Conservation (phyloP, 2,329 filamentous ascomycete genomes). For the Ceratocystis albifundus region DNA sequence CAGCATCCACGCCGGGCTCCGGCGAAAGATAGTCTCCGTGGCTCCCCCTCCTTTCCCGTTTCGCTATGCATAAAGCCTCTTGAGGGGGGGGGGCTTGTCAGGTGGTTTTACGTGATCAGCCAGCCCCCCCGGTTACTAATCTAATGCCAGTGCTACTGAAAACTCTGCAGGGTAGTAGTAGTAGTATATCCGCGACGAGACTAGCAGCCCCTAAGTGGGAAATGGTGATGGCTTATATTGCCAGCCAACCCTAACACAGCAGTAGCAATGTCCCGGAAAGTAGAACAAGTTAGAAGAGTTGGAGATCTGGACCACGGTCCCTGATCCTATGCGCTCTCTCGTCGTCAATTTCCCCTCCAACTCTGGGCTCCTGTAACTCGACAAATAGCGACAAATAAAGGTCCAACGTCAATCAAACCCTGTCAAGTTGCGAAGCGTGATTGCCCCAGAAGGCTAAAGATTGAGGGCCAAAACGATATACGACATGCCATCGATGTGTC, state of each 20-base stretch:
- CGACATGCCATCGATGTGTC: not conserved
- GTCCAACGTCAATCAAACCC: not conserved
- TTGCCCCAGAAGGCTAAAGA: not conserved
- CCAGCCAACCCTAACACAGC: slow-evolving; percentile 1
- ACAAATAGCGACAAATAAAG: not conserved
- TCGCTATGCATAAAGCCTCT: not conserved
- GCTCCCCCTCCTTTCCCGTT: not conserved
- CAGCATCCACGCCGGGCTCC: not conserved
- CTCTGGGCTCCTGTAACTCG: not conserved
- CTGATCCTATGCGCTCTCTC: not conserved
- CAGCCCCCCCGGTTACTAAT: not conserved
- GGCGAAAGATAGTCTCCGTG: not conserved
- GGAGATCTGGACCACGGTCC: not conserved
- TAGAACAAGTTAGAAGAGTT: no score
- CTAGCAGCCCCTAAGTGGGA: no score
- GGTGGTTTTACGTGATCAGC: not conserved
- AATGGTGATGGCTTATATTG: not conserved
- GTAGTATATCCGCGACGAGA: not conserved
- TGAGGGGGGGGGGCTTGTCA: no score
- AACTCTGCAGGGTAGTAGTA: not conserved
- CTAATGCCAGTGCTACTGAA: not conserved
- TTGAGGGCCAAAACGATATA: not conserved
- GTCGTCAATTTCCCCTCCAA: not conserved
- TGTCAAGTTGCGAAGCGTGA: not conserved
- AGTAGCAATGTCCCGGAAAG: not conserved